A percentile compares a stretch with the other conserved stretches of the same genome.
Conservation (phyloP, 495 filamentous ascomycete genomes). For the Penicillium coprophilum region DNA sequence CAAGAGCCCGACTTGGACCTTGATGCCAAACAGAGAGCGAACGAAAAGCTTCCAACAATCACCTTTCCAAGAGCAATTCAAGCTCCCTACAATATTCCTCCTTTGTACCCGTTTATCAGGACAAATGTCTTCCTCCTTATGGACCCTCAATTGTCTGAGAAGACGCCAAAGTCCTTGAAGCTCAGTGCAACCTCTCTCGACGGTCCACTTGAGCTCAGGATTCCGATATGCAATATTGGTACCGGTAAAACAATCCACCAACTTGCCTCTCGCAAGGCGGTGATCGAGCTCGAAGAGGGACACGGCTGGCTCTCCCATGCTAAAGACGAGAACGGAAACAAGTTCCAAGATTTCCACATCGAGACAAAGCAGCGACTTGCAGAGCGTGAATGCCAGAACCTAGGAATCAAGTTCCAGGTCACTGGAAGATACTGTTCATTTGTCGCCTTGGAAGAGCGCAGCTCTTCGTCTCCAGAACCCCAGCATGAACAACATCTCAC, state of each 20-base stretch:
- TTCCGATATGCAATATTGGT: slow-evolving; percentile 55
- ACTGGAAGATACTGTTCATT: slow-evolving; percentile 69
- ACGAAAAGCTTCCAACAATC: slow-evolving; percentile 50
- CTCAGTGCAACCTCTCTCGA: slow-evolving; percentile 54
- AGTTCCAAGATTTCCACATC: slow-evolving; percentile 49
- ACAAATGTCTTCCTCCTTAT: slow-evolving; percentile 64
- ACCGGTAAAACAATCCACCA: slow-evolving; percentile 63
- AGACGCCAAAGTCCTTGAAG: slow-evolving; percentile 53
- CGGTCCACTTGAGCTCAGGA: slow-evolving; percentile 58
- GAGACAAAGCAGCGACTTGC: slow-evolving; percentile 54
- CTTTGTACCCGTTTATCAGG: slow-evolving; percentile 63
- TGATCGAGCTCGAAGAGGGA: slow-evolving; percentile 66
- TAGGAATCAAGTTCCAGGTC: slow-evolving; percentile 64
- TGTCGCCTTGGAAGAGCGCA: slow-evolving; percentile 57
- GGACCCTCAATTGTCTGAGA: slow-evolving; percentile 44
- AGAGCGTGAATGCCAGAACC: slow-evolving; percentile 59
- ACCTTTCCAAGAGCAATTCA: slow-evolving; percentile 56
- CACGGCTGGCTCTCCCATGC: slow-evolving; percentile 63
- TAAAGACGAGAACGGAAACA: slow-evolving; percentile 40
- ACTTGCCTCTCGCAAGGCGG: slow-evolving; percentile 65
- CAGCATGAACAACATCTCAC: neutral
- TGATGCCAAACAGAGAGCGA: slow-evolving; percentile 20
- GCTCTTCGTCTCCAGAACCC: neutral
- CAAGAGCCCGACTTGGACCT: slow-evolving; percentile 36
- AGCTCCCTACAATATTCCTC: slow-evolving; percentile 59